A percentile compares a stretch with the other conserved stretches of the same genome.
Conservation (phyloP, 805 yeast genomes). For the Barnettozyma botsteinii region DNA sequence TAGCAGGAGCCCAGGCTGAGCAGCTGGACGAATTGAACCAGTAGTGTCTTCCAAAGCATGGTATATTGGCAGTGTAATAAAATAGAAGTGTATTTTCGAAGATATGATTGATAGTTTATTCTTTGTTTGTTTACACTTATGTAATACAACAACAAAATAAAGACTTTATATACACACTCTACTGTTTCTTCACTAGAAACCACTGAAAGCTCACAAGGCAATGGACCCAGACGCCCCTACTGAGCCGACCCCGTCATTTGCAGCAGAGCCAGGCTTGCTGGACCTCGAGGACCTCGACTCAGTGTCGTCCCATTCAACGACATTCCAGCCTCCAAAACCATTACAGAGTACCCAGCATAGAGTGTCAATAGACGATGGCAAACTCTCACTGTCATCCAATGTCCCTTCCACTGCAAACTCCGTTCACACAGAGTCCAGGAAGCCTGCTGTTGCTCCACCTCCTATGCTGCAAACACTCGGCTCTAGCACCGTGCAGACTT, state of each 20-base stretch:
- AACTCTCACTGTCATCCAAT: constrained; percentile 4
- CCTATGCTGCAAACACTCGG: neutral
- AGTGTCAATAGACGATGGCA: constrained; percentile 8
- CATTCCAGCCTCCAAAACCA: neutral
- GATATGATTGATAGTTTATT: too few relatives aligned
- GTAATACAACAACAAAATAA: too few relatives aligned
- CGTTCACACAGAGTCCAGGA: neutral
- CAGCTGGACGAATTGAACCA: too few relatives aligned
- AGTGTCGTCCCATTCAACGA: neutral
- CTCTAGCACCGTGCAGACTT: constrained; percentile 16
- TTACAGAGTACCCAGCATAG: neutral
- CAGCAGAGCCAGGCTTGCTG: neutral
- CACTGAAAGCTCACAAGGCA: neutral
- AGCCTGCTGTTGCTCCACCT: neutral
- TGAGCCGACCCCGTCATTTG: constrained; percentile 1
- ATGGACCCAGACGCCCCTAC: constrained; percentile 6
- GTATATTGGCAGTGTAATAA: too few relatives aligned
- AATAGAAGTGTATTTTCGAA: too few relatives aligned
- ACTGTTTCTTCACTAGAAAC: too few relatives aligned
- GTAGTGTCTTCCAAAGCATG: too few relatives aligned
- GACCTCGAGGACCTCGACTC: neutral
- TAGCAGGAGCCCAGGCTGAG: neutral
- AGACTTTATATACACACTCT: too few relatives aligned
- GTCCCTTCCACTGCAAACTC: constrained; percentile 8
- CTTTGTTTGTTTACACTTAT: too few relatives aligned